Percentiles rank a stretch among this genome's conserved stretches.
Evolutionary conservation across 441 rosid species (phyloP).

Genomic region (Hura crepitans): DNA sequence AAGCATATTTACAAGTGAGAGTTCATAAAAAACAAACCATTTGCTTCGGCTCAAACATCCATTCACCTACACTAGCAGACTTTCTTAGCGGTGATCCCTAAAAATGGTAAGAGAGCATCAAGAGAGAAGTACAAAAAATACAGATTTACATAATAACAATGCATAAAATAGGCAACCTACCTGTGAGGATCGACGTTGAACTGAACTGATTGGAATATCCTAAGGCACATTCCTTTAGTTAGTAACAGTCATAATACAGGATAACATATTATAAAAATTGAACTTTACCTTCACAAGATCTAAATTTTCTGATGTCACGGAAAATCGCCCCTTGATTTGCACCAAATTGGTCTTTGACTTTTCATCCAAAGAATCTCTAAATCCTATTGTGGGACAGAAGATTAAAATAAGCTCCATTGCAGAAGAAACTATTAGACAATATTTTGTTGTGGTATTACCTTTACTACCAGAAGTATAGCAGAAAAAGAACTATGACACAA

Average conservation of each 20-base stretch:
- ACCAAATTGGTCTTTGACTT: conserved; percentile 85
- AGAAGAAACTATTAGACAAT: not conserved
- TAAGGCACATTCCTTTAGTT: conserved; percentile 46
- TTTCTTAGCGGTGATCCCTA: conserved; percentile 84
- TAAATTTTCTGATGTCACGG: conserved; percentile 94
- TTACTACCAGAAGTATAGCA: not conserved
- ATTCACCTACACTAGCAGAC: conserved; percentile 94
- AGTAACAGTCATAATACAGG: conserved; percentile 33
- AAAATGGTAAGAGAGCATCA: conserved; percentile 25
- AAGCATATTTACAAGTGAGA: conserved; percentile 1
- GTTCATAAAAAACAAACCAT: conserved; percentile 39
- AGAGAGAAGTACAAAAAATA: conserved; percentile 20
- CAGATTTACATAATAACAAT: conserved; percentile 17
- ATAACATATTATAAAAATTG: conserved; percentile 23
- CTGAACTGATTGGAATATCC: conserved; percentile 83
- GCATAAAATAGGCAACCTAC: conserved; percentile 43
- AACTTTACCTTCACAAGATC: conserved; percentile 83
- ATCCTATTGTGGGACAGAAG: conserved; percentile 47
- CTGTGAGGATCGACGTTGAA: conserved; percentile 79
- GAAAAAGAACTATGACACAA: conserved; percentile 7
- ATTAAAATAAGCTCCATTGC: not conserved
- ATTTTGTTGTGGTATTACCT: not conserved
- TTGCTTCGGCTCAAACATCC: conserved; percentile 71
- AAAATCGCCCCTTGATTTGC: conserved; percentile 94
- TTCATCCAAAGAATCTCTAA: conserved; percentile 87